These are phyloP conservation scores for Pleurotus sapidus DNA, from an alignment of 768 basidiomycete species.

Conservation along the genomic window DNA sequence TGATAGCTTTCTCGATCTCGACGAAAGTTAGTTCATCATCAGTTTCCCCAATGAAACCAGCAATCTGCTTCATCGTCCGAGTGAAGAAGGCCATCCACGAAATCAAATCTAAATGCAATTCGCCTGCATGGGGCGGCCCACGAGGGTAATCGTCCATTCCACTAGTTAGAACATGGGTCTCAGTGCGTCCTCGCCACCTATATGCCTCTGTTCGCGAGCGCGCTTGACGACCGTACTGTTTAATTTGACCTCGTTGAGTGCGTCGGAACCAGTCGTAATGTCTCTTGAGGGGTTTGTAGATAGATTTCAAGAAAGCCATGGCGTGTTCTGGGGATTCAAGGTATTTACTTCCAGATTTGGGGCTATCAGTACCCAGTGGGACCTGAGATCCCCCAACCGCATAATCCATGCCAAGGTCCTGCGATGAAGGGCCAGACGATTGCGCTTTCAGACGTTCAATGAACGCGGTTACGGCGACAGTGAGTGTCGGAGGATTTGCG, in stretches of 20 bases:
- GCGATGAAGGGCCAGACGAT: constrained; percentile 44
- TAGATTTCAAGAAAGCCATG: constrained; percentile 66
- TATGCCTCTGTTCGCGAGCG: constrained; percentile 91
- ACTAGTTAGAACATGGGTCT: constrained; percentile 85
- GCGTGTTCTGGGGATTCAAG: constrained; percentile 62
- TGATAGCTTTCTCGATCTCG: constrained; percentile 75
- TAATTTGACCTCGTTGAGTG: constrained; percentile 92
- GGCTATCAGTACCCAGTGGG: constrained; percentile 30
- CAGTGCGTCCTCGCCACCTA: constrained; percentile 89
- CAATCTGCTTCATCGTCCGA: constrained; percentile 88
- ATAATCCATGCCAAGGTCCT: constrained; percentile 65
- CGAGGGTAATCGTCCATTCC: constrained; percentile 98
- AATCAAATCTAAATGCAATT: constrained; percentile 90
- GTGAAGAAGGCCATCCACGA: constrained; percentile 98
- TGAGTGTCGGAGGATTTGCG: constrained; percentile 93
- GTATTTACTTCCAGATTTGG: constrained; percentile 36
- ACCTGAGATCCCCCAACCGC: constrained; percentile 51
- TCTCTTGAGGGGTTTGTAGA: constrained; percentile 80
- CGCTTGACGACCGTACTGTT: constrained; percentile 81
- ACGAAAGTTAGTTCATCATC: constrained; percentile 79
- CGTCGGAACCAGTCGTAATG: constrained; percentile 97
- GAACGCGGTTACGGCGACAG: constrained; percentile 91
- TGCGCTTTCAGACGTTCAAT: constrained; percentile 65
- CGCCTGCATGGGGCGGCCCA: constrained; percentile 84
- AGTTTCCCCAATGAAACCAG: constrained; percentile 80